Base-by-base conservation (phyloP, 148 eudicot species). In the Nyssa sinensis region DNA sequence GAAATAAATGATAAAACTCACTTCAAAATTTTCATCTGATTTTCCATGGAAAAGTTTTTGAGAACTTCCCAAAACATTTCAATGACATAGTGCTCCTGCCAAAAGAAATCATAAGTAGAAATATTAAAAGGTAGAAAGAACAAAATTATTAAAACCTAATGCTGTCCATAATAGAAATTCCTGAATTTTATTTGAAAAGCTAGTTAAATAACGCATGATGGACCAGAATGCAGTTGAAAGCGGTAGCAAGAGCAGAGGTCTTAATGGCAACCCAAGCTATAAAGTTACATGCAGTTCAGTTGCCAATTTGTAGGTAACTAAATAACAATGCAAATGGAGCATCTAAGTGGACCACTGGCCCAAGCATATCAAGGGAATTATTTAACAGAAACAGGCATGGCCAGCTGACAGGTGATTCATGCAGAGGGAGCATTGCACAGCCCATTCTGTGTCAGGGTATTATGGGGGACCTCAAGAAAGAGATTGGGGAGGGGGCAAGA, bases 31-130 rank as follows among this genome's bases (percentile, higher is more conserved):
- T 86, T 94, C 83, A 85, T 84, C 84, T 89, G 93, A 71, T 90
- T 89, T 70, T 86, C 94, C 85, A 81, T 81, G 74, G 94, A 89
- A 79, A 94, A 82, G 81, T 82, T 80, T 80, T 91, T 86, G 72
- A 94, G 75, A 71, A 90, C 92, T 78, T 88, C 97, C 98, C 97
- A 94, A 72, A 94, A 92, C 93, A 92, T 85, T 67, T 90, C 88
- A 75, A 94, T 87, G 29, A 92, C 96, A 83, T 94, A 92, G 80
- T 94, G 98, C 37, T 92, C 98, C 98, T 94, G 96, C 71, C 65
- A 78, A 78, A 41, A 61, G 49, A 25, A 77, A 82, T 55, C 6
- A 13, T 19, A 69, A 68, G 19, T 29, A 70, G 12, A 11, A 30
- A 51, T 69, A 21, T 21, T 30, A 30, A 30, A 30, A 21, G 25